Percentiles rank a stretch among this genome's conserved stretches.
phyloP scores from a whole-genome alignment of 495 filamentous ascomycete genomes.

The Aspergillus diversus region DNA sequence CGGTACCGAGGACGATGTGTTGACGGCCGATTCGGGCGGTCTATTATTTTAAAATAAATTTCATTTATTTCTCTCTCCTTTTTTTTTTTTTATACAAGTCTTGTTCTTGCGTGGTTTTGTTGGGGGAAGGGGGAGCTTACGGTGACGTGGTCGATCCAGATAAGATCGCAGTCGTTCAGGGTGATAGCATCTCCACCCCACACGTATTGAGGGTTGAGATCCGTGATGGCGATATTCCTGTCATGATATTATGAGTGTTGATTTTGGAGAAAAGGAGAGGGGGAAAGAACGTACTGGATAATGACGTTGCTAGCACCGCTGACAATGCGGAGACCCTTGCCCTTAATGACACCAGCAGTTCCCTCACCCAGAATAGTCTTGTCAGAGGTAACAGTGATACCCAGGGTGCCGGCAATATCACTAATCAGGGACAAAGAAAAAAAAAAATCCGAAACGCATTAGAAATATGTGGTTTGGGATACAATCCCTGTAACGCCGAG shows the following conservation, averaged over 20 bases:
- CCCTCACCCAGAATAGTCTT: conserved; percentile 50
- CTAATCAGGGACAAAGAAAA: conserved; percentile 2
- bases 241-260: background rate
- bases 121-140: conserved; percentile 21
- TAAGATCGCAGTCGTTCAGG: conserved; percentile 42
- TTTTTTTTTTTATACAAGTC: background rate
- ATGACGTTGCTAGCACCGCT: conserved; percentile 50
- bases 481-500: background rate
- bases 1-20: conserved; percentile 47
- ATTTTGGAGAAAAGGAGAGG: background rate
- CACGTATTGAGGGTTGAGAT: conserved; percentile 54
- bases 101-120: background rate
- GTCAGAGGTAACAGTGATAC: conserved; percentile 50
- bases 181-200: conserved; percentile 56
- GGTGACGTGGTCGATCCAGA: conserved; percentile 56
- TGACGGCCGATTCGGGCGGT: conserved; percentile 51
- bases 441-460: background rate
- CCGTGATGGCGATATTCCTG: conserved; percentile 51
- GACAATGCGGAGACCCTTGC: conserved; percentile 50
- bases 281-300: conserved; percentile 39
- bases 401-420: conserved; percentile 47
- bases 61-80: background rate
- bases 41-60: conserved; percentile 19
- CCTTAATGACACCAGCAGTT: conserved; percentile 43
- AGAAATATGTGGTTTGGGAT: background rate